Percentiles rank a stretch among this genome's conserved stretches.
These are phyloP conservation scores for Besnoitia besnoiti DNA, from an alignment of 169 alveolate genomes.

Conservation along the genomic window DNA sequence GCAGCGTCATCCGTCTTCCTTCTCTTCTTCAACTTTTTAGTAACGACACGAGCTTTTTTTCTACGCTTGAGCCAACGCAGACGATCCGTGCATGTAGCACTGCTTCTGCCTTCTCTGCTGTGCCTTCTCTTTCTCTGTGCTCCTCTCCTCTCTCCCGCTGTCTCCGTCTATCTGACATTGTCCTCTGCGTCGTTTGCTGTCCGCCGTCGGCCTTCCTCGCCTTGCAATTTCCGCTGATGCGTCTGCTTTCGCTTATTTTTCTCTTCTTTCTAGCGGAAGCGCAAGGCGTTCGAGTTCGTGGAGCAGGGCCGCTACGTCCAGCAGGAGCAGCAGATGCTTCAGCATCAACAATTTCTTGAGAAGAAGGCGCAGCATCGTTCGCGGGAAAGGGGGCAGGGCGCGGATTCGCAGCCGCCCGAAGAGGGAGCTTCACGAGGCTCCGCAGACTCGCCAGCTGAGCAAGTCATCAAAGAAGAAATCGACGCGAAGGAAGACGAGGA, in stretches of 20 bases:
- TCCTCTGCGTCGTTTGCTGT: not conserved
- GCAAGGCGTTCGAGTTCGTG: conserved; percentile 48
- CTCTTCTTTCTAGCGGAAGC: conserved; percentile 20
- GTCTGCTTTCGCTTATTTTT: not conserved
- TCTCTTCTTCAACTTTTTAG: too few relatives aligned
- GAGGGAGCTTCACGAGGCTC: not conserved
- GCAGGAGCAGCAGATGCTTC: conserved; percentile 58
- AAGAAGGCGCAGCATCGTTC: not conserved
- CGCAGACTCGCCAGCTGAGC: not conserved
- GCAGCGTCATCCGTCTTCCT: not conserved
- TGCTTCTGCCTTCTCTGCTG: too few relatives aligned
- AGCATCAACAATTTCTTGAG: conserved; percentile 1
- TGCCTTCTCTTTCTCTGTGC: not conserved
- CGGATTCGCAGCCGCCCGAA: not conserved
- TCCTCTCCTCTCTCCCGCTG: not conserved
- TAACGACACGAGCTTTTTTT: too few relatives aligned
- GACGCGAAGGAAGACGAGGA: not conserved
- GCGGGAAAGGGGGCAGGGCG: not conserved
- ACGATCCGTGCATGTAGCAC: too few relatives aligned
- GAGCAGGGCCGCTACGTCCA: conserved; percentile 36
- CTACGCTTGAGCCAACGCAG: too few relatives aligned
- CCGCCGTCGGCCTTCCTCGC: too few relatives aligned
- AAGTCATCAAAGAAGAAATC: not conserved
- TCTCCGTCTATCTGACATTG: not conserved
- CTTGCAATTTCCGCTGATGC: too few relatives aligned